phyloP scores from a whole-genome alignment of 768 basidiomycete genomes.

The Clitopilus hobsonii region DNA sequence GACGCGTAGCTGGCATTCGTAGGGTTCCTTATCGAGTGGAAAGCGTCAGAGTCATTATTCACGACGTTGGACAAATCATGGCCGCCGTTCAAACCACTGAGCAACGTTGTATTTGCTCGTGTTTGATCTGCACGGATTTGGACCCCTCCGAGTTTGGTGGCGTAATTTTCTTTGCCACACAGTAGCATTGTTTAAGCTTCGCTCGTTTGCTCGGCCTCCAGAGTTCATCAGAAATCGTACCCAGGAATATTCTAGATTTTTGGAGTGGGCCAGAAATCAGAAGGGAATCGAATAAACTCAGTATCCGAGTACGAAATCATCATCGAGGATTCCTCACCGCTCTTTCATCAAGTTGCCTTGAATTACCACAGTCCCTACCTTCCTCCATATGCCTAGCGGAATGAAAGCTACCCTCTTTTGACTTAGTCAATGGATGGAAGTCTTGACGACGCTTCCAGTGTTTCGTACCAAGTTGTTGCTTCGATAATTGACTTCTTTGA shows the following conservation, averaged over 20 bases:
- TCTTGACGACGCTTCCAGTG: too few species aligned
- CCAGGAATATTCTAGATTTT: too few species aligned
- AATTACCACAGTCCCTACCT: background rate
- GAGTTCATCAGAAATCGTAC: too few species aligned
- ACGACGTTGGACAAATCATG: background rate
- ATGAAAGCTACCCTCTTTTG: background rate
- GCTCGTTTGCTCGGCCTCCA: too few species aligned
- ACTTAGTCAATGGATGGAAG: too few species aligned
- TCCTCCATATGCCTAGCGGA: too few species aligned
- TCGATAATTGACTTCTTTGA: background rate
- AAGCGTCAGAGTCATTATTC: slow-evolving; percentile 1
- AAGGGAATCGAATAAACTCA: background rate
- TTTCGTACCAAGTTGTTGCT: too few species aligned
- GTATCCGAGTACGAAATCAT: background rate
- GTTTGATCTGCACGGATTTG: background rate
- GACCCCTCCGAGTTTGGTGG: background rate
- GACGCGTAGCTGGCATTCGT: slow-evolving; percentile 27
- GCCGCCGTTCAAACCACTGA: too few species aligned
- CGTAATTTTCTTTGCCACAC: background rate
- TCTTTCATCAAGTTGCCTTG: background rate
- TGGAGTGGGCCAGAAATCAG: too few species aligned
- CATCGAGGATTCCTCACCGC: background rate
- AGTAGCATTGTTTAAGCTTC: too few species aligned
- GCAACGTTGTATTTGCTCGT: background rate
- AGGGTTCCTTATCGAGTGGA: background rate